These are phyloP conservation scores for Pyricularia grisea DNA, from an alignment of 2,329 filamentous ascomycete species.

Conservation along the genomic window DNA sequence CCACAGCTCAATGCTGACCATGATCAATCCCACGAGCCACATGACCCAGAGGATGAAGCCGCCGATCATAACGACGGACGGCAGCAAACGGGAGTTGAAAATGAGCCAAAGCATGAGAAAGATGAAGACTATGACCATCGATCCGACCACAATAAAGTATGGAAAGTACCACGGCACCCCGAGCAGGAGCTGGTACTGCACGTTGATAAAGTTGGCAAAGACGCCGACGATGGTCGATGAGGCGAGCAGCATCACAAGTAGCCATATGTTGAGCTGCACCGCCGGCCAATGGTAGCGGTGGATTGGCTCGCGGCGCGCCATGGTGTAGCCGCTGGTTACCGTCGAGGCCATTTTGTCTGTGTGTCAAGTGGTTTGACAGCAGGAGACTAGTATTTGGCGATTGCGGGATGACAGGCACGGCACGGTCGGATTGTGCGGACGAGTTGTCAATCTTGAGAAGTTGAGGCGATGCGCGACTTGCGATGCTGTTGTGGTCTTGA, in stretches of 20 bases:
- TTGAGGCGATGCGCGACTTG: background rate
- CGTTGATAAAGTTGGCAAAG: slow-evolving; percentile 48
- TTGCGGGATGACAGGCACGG: no score
- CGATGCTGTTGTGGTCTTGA: background rate
- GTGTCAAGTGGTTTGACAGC: background rate
- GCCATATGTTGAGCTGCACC: slow-evolving; percentile 58
- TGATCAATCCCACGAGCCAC: slow-evolving; percentile 58
- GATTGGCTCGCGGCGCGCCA: slow-evolving; percentile 33
- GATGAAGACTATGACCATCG: slow-evolving; percentile 58
- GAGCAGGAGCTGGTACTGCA: slow-evolving; percentile 45
- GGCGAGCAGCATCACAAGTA: slow-evolving; percentile 54
- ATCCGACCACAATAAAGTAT: slow-evolving; percentile 51
- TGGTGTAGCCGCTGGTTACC: slow-evolving; percentile 30
- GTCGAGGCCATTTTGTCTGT: slow-evolving; percentile 21
- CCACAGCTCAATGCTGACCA: slow-evolving; percentile 54
- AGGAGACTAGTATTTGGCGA: no score
- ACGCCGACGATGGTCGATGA: slow-evolving; percentile 51
- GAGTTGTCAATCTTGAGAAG: no score
- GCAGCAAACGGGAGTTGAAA: slow-evolving; percentile 48
- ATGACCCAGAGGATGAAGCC: slow-evolving; percentile 57
- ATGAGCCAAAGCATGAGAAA: slow-evolving; percentile 54
- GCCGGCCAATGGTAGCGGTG: slow-evolving; percentile 61
- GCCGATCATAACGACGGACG: slow-evolving; percentile 53
- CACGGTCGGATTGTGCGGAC: background rate
- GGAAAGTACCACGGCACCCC: slow-evolving; percentile 59